phyloP scores from a whole-genome alignment of 768 basidiomycete species.

The Hydnomerulius pinastri region DNA sequence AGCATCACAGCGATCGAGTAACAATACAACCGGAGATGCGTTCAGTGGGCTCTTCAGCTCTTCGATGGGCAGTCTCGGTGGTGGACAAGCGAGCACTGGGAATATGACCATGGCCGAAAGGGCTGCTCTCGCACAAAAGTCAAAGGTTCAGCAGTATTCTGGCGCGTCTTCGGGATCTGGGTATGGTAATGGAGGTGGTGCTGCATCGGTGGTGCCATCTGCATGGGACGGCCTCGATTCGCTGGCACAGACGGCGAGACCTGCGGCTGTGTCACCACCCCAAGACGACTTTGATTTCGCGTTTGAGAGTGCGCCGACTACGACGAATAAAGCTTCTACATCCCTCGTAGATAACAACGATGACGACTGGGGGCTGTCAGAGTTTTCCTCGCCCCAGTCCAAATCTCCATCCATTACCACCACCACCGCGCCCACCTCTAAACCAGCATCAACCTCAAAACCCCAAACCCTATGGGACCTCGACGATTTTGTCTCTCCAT shows the following conservation, averaged over 20 bases:
- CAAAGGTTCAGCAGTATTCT: conserved; percentile 37
- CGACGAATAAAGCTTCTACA: conserved; percentile 11
- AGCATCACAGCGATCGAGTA: conserved; percentile 18
- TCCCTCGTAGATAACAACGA: conserved; percentile 15
- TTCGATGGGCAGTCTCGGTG: conserved; percentile 35
- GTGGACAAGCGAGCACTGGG: conserved; percentile 20
- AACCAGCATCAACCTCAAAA: conserved; percentile 1
- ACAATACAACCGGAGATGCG: conserved; percentile 52
- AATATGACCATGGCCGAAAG: conserved; percentile 75
- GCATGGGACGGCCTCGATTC: conserved; percentile 72
- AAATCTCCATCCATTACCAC: conserved; percentile 15
- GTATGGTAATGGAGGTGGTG: no score
- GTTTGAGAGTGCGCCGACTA: conserved; percentile 19
- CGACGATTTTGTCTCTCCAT: conserved; percentile 40
- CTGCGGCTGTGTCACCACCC: conserved; percentile 1
- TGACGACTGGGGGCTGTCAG: conserved; percentile 49
- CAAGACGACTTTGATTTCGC: conserved; percentile 22
- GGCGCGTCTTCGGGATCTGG: conserved; percentile 15
- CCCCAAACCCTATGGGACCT: conserved; percentile 43
- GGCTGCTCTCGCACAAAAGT: conserved; percentile 56
- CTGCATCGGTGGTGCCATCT: conserved; percentile 23
- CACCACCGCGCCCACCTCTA: conserved; percentile 10
- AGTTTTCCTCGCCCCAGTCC: conserved; percentile 32
- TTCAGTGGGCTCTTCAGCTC: conserved; percentile 70
- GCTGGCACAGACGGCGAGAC: conserved; percentile 34